Evolutionary conservation across 2,329 filamentous ascomycete species (phyloP), one percentile per base, ranked within the genome.

Genomic region (Cadophora malorum): DNA sequence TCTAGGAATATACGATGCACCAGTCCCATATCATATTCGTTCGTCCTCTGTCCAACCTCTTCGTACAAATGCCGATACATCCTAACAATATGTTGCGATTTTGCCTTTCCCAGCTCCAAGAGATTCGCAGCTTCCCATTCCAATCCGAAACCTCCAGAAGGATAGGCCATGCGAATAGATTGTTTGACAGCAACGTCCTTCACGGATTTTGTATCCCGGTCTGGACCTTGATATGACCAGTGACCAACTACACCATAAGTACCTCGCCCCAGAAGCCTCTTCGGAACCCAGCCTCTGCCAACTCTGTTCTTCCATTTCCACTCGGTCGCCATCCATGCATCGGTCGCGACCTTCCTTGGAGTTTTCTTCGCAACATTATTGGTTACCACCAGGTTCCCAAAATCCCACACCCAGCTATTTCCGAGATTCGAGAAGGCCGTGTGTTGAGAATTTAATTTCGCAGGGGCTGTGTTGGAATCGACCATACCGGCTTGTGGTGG

Each of bases 1-100:
- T 72, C 70, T 5, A 70, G 38, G 21, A 69, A 72, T 23, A 72
- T 67, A 14, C 68, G 58, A 52, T 72, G 64, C 23, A 70, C 63
- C 9, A 64, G 25, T 33, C 66, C 67, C 45, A 31, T 23, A 60
- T 67, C 64, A 5, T 33, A 47, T 23, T 31, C 35, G 21, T 52
- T 50, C 0, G 35, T 67, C 10, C 50, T 12, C 6, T 33, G 45
- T 41, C 70, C 70, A n/a, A 38, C n/a, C n/a, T 70, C 69, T 23
- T 68, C 64, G 25, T 64, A 66, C 6, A 67, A 23, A 28, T 64
- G 66, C n/a, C 59, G 50, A 53, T 70, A 70, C 61, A 70, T 70
- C 35, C 49, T 63, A 10, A 68, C 12, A 4, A 68, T 33, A 45
- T 70, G 69, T 6, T 58, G 66, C n/a, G 55, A 55, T 23, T 66